Evolutionary conservation across 2,329 filamentous ascomycete species (phyloP), one percentile per base, ranked within the genome.

Genomic region (Cytospora piceicola): DNA sequence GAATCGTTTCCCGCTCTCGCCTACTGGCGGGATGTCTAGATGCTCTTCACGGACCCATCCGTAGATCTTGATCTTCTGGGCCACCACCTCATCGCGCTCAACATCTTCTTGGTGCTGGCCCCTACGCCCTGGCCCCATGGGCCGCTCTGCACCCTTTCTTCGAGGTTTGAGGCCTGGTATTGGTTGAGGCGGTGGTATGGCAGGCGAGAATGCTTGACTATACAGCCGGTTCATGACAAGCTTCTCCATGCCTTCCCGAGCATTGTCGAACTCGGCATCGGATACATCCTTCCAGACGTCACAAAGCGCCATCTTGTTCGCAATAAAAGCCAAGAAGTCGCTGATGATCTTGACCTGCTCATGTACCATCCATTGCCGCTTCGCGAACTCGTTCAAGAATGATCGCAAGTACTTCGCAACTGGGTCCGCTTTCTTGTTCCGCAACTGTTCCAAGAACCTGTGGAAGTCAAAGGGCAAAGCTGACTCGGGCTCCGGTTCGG

Each of bases 311-410:
- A 99, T 99, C 81, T 98, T 98, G 79, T 97, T 97, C 62, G 92
- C 91, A 69, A 99, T 99, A 73, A 99, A 99, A 54, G 93, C 89
- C 57, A 99, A 82, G 71, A 99, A 99, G 76, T 99, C 96, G 70
- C 92, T 88, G 68, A 99, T 97, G 69, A 99, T 98, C 79, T 99
- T 99, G 75, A 98, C 95, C 77, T 99, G 95, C 79, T 99, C 95
- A 75, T 99, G 95, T 8, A 97, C 95, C 92, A 97, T 96, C 95
- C 95, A 99, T 77, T 98, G 95, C 71, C 94, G 92, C 81, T 98
- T 99, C 42, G 89, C 92, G 78, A 99, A 99, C 76, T 99, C 96
- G 58, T 88, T 88, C 34, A 99, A 80, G 73, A 99, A 99, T 0
- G 95, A 98, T 70, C 96, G 92, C 55, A 99, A 83, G 74, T 97